Percentiles rank a stretch among this genome's conserved stretches.
Evolutionary conservation across 495 filamentous ascomycete genomes (phyloP).

Genomic region (Podospora conica): DNA sequence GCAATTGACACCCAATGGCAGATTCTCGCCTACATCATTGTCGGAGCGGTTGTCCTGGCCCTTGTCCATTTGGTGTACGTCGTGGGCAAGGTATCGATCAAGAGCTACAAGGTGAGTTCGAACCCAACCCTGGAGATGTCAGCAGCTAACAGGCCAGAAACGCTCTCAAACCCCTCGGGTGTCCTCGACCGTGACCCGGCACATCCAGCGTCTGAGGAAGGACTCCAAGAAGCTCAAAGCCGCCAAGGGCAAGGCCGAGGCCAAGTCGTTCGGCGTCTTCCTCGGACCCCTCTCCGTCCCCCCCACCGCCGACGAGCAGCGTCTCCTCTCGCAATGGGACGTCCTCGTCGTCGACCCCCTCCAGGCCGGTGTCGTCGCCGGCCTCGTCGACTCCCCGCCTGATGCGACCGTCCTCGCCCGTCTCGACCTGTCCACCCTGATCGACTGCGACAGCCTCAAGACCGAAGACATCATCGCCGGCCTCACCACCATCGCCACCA

Average conservation of each 20-base stretch:
- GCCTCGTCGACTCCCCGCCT: slow-evolving; percentile 19
- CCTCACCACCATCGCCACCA: background rate
- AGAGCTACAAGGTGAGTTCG: background rate
- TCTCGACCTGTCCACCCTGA: background rate
- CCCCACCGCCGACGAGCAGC: slow-evolving; percentile 27
- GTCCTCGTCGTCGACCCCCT: slow-evolving; percentile 38
- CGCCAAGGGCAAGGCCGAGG: slow-evolving; percentile 11
- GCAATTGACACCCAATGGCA: background rate
- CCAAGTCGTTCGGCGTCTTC: slow-evolving; percentile 41
- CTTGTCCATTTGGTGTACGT: background rate
- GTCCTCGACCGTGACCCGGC: background rate
- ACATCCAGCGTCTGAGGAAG: background rate
- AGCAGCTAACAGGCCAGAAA: background rate
- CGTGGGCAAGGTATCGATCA: background rate
- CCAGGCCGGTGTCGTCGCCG: slow-evolving; percentile 32
- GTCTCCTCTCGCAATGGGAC: slow-evolving; percentile 40
- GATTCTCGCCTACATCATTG: background rate
- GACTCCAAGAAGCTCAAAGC: background rate
- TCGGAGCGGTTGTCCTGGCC: background rate
- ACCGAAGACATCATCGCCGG: background rate
- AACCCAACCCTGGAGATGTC: background rate
- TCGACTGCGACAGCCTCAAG: background rate
- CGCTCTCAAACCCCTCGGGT: background rate
- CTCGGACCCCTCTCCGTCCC: slow-evolving; percentile 36
- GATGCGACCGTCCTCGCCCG: background rate